Conservation (phyloP, 192 early-diverging fungal species). For the Lobosporangium transversale region DNA sequence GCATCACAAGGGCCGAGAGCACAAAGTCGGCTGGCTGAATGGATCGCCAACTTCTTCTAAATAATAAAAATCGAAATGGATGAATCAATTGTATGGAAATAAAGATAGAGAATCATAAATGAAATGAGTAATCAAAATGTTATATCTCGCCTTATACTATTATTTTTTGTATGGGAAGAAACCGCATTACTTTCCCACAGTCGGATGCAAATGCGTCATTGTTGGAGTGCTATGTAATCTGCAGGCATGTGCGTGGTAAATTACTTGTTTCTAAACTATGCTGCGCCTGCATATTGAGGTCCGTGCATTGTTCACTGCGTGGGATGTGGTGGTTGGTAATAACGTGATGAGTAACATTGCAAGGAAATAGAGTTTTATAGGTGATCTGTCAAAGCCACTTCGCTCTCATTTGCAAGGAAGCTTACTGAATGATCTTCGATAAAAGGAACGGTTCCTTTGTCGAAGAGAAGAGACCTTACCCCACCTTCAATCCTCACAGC, state of each 20-base stretch:
- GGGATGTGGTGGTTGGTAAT: constrained; percentile 10
- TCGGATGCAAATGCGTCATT: not conserved
- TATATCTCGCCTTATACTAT: too few species aligned
- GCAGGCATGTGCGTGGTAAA: not conserved
- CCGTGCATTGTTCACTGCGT: not conserved
- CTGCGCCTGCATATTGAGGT: not conserved
- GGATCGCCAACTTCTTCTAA: constrained; percentile 51
- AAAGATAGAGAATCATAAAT: not conserved
- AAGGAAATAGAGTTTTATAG: constrained; percentile 24
- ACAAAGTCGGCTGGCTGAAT: constrained; percentile 32
- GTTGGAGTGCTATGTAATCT: not conserved
- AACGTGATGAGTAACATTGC: constrained; percentile 36
- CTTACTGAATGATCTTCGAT: too few species aligned
- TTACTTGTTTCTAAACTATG: too few species aligned
- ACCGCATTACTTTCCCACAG: constrained; percentile 5
- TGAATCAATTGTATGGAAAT: not conserved
- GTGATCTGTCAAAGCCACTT: too few species aligned
- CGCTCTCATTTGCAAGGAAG: too few species aligned
- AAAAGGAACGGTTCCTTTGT: too few species aligned
- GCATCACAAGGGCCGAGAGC: constrained; percentile 22
- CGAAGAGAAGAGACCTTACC: too few species aligned
- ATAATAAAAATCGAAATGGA: too few species aligned
- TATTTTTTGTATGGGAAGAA: too few species aligned
- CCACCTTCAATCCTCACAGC: too few species aligned
- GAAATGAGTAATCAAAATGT: not conserved